phyloP scores from a whole-genome alignment of 2,329 filamentous ascomycete genomes.

The Myriosclerotinia duriaeana region DNA sequence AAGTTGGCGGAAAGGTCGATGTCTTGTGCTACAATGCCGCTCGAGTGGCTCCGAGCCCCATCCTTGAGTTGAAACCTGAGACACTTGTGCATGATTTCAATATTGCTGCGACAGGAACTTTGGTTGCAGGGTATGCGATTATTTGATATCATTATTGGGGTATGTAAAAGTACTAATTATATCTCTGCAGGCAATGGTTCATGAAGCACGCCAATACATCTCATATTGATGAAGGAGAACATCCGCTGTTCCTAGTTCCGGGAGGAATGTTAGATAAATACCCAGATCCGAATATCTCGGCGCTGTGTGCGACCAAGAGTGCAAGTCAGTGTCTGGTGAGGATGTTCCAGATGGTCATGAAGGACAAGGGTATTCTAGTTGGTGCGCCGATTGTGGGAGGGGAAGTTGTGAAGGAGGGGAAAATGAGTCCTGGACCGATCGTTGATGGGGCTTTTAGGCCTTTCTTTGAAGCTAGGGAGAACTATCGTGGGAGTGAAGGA shows the following conservation, averaged over 20 bases:
- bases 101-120: neutral
- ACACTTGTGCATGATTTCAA: constrained; percentile 10
- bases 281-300: neutral
- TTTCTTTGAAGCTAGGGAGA: constrained; percentile 18
- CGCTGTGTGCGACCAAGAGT: neutral
- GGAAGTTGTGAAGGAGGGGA: neutral
- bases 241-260: constrained; percentile 2
- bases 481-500: neutral
- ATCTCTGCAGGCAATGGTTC: constrained; percentile 5
- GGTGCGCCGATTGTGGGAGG: constrained; percentile 15
- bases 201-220: constrained; percentile 8
- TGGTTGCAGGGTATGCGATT: constrained; percentile 12
- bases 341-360: constrained; percentile 14
- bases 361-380: neutral
- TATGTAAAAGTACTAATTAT: neutral
- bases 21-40: constrained; percentile 19
- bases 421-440: constrained; percentile 6
- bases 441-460: constrained; percentile 13
- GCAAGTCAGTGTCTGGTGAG: constrained; percentile 18
- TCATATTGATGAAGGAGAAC: neutral
- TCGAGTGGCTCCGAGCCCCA: neutral
- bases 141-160: neutral
- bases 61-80: neutral
- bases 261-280: constrained; percentile 6
- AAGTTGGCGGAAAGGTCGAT: constrained; percentile 5